Percentiles rank a stretch among this genome's conserved stretches.
phyloP scores from a whole-genome alignment of 345 rosid species.

The Arabidopsis arenosa region DNA sequence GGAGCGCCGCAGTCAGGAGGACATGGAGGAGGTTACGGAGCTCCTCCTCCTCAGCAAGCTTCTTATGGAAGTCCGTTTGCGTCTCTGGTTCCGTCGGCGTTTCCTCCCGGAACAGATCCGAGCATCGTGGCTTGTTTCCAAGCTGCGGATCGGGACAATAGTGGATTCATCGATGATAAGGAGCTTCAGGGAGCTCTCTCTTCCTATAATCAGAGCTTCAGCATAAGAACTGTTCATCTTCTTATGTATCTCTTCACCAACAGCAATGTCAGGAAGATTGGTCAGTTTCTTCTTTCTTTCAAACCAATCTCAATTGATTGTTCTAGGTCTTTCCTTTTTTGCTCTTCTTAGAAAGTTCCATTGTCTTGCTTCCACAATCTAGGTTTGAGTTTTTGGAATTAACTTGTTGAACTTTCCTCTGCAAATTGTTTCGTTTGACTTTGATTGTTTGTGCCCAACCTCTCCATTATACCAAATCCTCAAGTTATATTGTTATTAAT shows the following conservation, averaged over 20 bases:
- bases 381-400: conserved; percentile 5
- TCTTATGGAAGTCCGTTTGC: conserved; percentile 74
- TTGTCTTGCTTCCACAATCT: neutral
- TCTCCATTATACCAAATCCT: conserved; percentile 8
- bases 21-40: conserved; percentile 46
- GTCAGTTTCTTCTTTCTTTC: conserved; percentile 49
- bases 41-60: conserved; percentile 71
- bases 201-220: conserved; percentile 77
- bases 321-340: neutral
- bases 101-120: conserved; percentile 91
- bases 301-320: neutral
- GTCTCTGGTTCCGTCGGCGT: conserved; percentile 75
- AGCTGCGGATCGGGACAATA: conserved; percentile 86
- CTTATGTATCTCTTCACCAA: conserved; percentile 87
- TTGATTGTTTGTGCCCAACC: conserved; percentile 2
- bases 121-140: conserved; percentile 74
- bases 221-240: conserved; percentile 84
- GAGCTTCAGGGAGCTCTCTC: conserved; percentile 91
- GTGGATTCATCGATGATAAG: conserved; percentile 86
- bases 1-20: conserved; percentile 35
- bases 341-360: neutral
- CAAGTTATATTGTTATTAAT: neutral
- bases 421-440: conserved; percentile 23
- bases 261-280: conserved; percentile 75
- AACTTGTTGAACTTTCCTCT: neutral